Evolutionary conservation across 2,329 filamentous ascomycete genomes (phyloP), one percentile per base, ranked within the genome.

Genomic region (Fusarium mexicanum): DNA sequence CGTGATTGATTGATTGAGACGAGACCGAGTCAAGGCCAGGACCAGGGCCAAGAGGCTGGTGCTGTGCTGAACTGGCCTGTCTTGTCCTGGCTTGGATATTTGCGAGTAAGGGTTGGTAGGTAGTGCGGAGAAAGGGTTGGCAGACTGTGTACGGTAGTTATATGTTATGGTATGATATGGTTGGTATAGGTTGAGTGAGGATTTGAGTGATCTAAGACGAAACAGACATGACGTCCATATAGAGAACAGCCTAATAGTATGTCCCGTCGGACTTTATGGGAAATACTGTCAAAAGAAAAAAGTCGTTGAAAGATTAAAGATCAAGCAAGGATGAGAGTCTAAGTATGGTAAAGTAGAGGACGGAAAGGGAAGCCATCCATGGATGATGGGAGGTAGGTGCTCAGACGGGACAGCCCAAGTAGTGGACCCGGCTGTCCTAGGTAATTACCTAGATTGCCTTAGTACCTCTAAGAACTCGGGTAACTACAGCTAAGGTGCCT

Each of bases 351-450:
- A 22, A 57, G 54, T 61, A 69, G 67, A 70, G 64, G 62, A 66
- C 72, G 69, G 72, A 71, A 73, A 50, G 54, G 51, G 71, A 66
- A 58, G 67, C 50, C 64, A 53, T 65, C 31, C 60, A 67, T 59
- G 46, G 64, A 70, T 59, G 50, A 70, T 37, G 55, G 41, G 55
- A 64, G 60, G 62, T 65, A 43, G 48, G 64, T 59, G 69, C 74
- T 69, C 64, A 51, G 69, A 76, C 69, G 48, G 46, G 41, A 54
- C 67, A 70, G 67, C 66, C 67, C 60, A 66, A 65, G 63, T 41
- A 67, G 74, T 73, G 72, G 74, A 62, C 55, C 74, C 67, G 33
- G 37, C 31, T 48, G 40, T 70, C 20, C 31, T 53, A 29, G 29
- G 29, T 29, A 29, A 29, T 29, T 29, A 29, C 29, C 29, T 29